phyloP scores from a whole-genome alignment of 1,284 basidiomycete species.

The Hemileccinum hortonii region DNA sequence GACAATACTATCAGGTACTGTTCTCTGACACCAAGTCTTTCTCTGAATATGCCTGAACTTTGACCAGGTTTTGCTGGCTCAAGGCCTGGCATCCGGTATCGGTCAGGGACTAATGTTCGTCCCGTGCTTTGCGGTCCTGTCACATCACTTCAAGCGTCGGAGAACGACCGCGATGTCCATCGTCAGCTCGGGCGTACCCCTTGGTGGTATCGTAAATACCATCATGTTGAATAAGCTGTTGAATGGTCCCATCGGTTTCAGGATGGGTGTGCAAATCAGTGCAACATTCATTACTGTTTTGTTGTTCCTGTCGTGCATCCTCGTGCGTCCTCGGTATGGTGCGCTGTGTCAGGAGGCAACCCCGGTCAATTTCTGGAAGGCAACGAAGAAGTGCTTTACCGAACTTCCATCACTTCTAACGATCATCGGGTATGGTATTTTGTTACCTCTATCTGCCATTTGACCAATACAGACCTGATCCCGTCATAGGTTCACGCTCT shows the following conservation, averaged over 20 bases:
- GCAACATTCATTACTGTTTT: conserved; percentile 28
- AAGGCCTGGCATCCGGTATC: conserved; percentile 35
- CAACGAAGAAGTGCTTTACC: conserved; percentile 22
- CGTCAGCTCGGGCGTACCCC: conserved; percentile 29
- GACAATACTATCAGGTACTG: conserved; percentile 36
- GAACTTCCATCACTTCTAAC: conserved; percentile 26
- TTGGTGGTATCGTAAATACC: conserved; percentile 33
- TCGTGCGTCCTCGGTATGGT: conserved; percentile 30
- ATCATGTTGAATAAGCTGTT: conserved; percentile 44
- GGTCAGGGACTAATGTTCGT: conserved; percentile 35
- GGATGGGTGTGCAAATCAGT: conserved; percentile 28
- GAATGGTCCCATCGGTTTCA: conserved; percentile 27
- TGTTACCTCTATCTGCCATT: no score
- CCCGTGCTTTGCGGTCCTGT: conserved; percentile 34
- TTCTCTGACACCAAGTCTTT: neutral
- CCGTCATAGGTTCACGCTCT: conserved; percentile 20
- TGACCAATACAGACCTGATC: neutral
- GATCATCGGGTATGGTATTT: conserved; percentile 20
- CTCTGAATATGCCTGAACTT: neutral
- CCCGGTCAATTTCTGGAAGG: conserved; percentile 16
- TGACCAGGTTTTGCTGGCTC: conserved; percentile 33
- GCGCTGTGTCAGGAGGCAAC: neutral
- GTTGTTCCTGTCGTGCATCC: conserved; percentile 26
- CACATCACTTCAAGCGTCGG: conserved; percentile 37
- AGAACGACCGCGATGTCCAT: conserved; percentile 33